Evolutionary conservation across 257 asterid species (phyloP).

Genomic region (Marsdenia floribunda): DNA sequence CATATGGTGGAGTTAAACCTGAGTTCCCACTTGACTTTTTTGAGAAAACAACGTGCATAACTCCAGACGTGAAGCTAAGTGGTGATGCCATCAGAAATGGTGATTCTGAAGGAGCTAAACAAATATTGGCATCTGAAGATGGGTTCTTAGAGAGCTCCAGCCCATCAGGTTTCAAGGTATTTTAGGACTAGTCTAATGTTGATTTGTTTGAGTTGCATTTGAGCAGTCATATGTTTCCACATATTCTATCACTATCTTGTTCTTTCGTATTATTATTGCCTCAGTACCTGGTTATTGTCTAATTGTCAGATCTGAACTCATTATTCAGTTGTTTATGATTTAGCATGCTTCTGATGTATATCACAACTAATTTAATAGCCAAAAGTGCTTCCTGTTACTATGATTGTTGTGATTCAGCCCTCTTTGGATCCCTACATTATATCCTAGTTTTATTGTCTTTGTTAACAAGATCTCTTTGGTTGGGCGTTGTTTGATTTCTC

Average conservation of each 20-base stretch:
- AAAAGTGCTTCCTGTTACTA: background rate
- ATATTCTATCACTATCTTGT: background rate
- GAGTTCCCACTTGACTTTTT: slow-evolving; percentile 96
- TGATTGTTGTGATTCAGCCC: background rate
- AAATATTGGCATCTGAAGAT: slow-evolving; percentile 90
- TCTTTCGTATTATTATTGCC: background rate
- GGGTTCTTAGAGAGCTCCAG: slow-evolving; percentile 90
- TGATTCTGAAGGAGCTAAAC: slow-evolving; percentile 94
- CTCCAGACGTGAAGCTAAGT: slow-evolving; percentile 81
- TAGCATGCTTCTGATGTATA: background rate
- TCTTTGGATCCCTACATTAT: background rate
- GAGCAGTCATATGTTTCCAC: background rate
- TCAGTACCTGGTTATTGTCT: background rate
- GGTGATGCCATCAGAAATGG: slow-evolving; percentile 89
- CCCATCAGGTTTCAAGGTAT: slow-evolving; percentile 94
- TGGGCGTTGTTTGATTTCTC: background rate
- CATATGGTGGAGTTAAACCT: slow-evolving; percentile 83
- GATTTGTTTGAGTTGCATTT: background rate
- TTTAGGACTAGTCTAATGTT: slow-evolving; percentile 5
- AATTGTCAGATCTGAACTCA: background rate
- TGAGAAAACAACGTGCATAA: slow-evolving; percentile 82
- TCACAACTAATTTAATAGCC: background rate
- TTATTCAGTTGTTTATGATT: background rate
- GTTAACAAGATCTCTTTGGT: background rate
- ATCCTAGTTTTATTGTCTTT: background rate